Percentiles rank a stretch among this genome's conserved stretches.
phyloP scores from a whole-genome alignment of 345 rosid genomes.

The Euphorbia lathyris region DNA sequence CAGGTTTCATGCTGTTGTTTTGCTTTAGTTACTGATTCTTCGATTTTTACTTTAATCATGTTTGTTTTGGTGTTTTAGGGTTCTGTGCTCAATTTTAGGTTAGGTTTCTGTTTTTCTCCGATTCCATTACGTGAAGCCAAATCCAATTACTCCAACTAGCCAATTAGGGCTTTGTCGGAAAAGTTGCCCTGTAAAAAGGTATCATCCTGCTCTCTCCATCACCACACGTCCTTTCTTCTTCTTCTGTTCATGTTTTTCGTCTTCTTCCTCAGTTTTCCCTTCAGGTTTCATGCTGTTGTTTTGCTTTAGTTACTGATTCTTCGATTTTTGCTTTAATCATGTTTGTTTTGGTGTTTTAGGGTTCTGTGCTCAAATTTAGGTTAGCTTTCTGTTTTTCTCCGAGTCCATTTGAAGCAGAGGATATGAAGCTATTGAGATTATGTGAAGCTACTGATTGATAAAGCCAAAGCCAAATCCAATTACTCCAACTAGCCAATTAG shows the following conservation, averaged over 20 bases:
- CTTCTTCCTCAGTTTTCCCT: not conserved
- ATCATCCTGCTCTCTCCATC: slow-evolving; percentile 6
- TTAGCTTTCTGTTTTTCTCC: no score
- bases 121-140: no score
- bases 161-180: slow-evolving; percentile 36
- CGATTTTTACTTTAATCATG: no score
- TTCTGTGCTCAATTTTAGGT: no score
- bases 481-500: slow-evolving; percentile 14
- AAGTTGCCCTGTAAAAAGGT: slow-evolving; percentile 34
- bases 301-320: not conserved
- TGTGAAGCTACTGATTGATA: no score
- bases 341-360: no score
- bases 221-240: slow-evolving; percentile 10
- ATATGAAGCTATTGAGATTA: no score
- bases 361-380: no score
- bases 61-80: no score
- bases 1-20: not conserved
- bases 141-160: not conserved
- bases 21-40: not conserved
- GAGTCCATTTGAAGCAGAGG: no score
- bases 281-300: not conserved
- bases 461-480: not conserved
- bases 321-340: no score
- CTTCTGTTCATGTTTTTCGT: not conserved
- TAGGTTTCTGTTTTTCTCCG: no score